Evolutionary conservation across 1,284 basidiomycete genomes (phyloP).

Genomic region (Thecaphora frezii): DNA sequence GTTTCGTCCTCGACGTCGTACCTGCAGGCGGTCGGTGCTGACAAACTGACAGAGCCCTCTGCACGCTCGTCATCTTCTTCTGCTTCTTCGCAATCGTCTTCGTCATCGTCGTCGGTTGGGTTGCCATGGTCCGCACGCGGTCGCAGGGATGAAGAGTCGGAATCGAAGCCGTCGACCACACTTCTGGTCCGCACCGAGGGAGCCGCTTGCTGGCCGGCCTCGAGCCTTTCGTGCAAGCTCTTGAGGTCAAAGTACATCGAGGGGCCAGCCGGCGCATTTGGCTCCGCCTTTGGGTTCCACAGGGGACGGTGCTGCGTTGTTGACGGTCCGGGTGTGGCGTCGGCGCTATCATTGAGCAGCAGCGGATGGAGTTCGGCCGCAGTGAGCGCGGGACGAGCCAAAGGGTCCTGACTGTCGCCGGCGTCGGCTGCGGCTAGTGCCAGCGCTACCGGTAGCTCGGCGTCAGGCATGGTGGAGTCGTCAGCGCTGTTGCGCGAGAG

Average conservation of each 20-base stretch:
- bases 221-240: not conserved
- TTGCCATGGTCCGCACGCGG: not conserved
- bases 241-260: slow-evolving; percentile 6
- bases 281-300: not conserved
- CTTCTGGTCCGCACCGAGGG: not conserved
- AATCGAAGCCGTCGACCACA: not conserved
- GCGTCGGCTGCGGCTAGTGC: no score
- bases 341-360: not conserved
- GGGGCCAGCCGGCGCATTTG: not conserved
- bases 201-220: not conserved
- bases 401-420: no score
- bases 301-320: not conserved
- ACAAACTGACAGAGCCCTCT: no score
- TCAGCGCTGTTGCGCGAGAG: no score
- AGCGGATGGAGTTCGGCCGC: not conserved
- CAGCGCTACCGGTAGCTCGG: no score
- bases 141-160: not conserved
- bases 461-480: no score
- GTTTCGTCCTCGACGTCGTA: not conserved
- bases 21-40: not conserved
- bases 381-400: not conserved
- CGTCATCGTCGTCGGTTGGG: not conserved
- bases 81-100: not conserved
- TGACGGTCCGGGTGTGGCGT: not conserved
- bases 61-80: not conserved